phyloP scores from a whole-genome alignment of 179 eudicot species.

The Heliamphora ciliata region DNA sequence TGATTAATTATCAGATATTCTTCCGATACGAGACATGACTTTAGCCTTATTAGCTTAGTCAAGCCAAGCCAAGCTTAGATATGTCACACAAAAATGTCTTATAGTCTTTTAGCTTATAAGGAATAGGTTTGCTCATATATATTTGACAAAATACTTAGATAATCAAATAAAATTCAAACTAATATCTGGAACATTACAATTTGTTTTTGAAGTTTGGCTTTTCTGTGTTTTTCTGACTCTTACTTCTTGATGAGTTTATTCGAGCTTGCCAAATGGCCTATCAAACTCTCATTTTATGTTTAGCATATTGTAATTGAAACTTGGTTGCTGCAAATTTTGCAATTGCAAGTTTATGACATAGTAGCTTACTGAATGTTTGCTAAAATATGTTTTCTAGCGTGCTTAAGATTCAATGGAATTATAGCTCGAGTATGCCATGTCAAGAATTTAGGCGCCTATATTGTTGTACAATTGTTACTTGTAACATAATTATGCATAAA shows the following conservation, averaged over 20 bases:
- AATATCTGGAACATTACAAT: no score
- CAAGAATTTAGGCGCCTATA: not conserved
- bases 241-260: not conserved
- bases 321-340: not conserved
- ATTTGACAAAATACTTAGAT: no score
- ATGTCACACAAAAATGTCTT: no score
- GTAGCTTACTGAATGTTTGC: not conserved
- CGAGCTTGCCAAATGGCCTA: not conserved
- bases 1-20: no score
- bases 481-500: not conserved
- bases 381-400: not conserved
- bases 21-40: no score
- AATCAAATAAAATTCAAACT: no score
- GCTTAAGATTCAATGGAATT: not conserved
- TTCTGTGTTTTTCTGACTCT: not conserved
- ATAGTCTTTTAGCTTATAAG: no score
- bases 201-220: not conserved
- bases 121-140: no score
- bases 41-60: no score
- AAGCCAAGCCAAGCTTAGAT: no score
- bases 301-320: not conserved
- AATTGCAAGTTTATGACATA: not conserved
- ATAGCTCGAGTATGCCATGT: not conserved
- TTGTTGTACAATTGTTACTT: not conserved
- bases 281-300: no score